Conservation (phyloP, 73 alveolate species). For the Paraurostyla sp. region DNA sequence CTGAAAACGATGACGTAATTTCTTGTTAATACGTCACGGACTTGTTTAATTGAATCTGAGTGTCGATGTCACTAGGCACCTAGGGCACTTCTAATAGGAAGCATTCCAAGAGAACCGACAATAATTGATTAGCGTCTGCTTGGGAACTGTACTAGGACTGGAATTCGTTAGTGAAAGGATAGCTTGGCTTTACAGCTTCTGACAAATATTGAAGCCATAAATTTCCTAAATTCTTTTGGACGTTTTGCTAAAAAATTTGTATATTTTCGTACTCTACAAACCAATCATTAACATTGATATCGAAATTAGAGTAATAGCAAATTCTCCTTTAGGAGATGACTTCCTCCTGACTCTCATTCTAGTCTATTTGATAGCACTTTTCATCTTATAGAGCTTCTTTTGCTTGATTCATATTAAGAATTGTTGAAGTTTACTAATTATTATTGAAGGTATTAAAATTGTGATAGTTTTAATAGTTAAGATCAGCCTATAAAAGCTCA, state of each 20-base stretch:
- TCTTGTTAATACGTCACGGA: slow-evolving; percentile 45
- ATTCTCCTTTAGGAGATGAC: slow-evolving; percentile 29
- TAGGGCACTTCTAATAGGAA: slow-evolving; percentile 33
- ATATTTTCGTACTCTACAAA: slow-evolving; percentile 72
- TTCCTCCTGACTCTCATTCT: slow-evolving; percentile 1
- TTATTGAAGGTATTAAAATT: too few relatives aligned
- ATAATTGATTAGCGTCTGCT: background rate
- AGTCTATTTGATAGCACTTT: too few relatives aligned
- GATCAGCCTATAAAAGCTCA: too few relatives aligned
- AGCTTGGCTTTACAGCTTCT: slow-evolving; percentile 21
- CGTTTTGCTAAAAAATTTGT: slow-evolving; percentile 65
- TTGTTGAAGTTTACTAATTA: too few relatives aligned
- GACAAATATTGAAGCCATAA: slow-evolving; percentile 35
- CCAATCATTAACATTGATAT: slow-evolving; percentile 79
- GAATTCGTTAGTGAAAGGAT: too few relatives aligned
- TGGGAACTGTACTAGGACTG: too few relatives aligned
- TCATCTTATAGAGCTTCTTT: too few relatives aligned
- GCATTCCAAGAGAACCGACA: background rate
- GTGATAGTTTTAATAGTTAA: too few relatives aligned
- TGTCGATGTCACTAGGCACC: background rate
- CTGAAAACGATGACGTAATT: slow-evolving; percentile 42
- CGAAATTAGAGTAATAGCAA: slow-evolving; percentile 75
- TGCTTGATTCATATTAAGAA: too few relatives aligned
- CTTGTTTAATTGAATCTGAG: background rate
- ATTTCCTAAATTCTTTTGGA: slow-evolving; percentile 69